Evolutionary conservation across 495 filamentous ascomycete genomes (phyloP).

Genomic region (Podospora australis): DNA sequence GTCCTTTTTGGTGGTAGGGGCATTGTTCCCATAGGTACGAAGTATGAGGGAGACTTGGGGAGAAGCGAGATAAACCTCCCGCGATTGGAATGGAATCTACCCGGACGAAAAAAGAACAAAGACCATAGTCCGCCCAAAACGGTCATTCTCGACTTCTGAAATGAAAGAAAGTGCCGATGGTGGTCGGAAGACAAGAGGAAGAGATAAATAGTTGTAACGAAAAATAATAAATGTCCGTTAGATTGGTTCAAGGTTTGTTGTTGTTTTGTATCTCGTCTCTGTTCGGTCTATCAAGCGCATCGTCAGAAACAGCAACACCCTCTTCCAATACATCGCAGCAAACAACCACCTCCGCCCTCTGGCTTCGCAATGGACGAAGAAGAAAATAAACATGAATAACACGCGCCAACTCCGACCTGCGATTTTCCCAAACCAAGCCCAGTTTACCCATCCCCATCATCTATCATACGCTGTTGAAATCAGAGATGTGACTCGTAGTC

Average conservation of each 20-base stretch:
- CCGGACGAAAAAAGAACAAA: too few relatives aligned
- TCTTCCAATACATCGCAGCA: not conserved
- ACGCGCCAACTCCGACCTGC: constrained; percentile 23
- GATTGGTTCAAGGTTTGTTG: too few relatives aligned
- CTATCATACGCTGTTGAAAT: constrained; percentile 28
- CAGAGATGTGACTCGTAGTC: constrained; percentile 35
- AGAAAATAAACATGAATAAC: constrained; percentile 12
- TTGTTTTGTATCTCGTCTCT: not conserved
- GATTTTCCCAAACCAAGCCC: constrained; percentile 26
- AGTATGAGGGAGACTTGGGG: too few relatives aligned
- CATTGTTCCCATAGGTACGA: too few relatives aligned
- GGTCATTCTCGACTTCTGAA: constrained; percentile 11
- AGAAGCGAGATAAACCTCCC: too few relatives aligned
- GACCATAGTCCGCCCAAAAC: constrained; percentile 37
- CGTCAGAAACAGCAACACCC: constrained; percentile 1
- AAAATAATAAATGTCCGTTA: not conserved
- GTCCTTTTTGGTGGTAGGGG: too few relatives aligned
- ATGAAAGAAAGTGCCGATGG: not conserved
- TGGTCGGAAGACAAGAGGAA: not conserved
- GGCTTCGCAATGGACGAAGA: constrained; percentile 2
- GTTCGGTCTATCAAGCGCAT: constrained; percentile 4
- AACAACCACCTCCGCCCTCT: not conserved
- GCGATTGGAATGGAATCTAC: too few relatives aligned
- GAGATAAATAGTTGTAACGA: not conserved
- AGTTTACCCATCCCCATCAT: constrained; percentile 20